Base-by-base conservation (phyloP, 2,329 filamentous ascomycete genomes). In the Albophoma yamanashiensis region DNA sequence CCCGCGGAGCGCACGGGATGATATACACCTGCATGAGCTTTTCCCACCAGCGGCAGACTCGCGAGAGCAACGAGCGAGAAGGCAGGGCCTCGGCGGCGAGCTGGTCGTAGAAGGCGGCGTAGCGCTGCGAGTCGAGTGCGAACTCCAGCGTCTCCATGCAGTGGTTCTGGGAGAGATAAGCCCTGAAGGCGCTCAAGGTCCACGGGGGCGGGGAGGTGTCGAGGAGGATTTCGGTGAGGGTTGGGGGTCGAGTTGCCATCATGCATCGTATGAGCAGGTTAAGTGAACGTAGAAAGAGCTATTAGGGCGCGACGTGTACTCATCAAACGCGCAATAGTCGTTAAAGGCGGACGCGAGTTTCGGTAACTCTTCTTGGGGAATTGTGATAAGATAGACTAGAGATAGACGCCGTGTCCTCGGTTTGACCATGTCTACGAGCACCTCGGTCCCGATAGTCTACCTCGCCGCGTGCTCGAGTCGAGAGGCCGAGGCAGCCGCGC, bases 91-190 rank as follows among this genome's bases (percentile, higher is more conserved):
- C 75, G 52, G 68, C 65, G 25, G 74, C 68, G 45, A 78, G 71
- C 61, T 82, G 76, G 31, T 73, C 69, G 66, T 83, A 78, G 60
- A 84, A 83, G 61, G 84, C 76, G 58, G 85, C 83, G 71, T 97
- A 99, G 62, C 91, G 84, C 61, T 92, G 89, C 27, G 93, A 89
- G 72, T 97, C 94, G 81, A 97, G 88, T 47, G 92, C 96, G 73
- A 99, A 97, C 71, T 97, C 94, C 45, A 99, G 80, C 1, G 92
- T 97, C 74, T 99, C 94, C 64, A 97, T 79, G 71, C 94, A 99
- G 75, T 97, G 93, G 69, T 97, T 97, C 70, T 96, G 92, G 1
- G 93, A 97, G 4, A 97, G 82, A 69, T 96, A 97, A 60, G 92
- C 92, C 85, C 94, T 97, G 74, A 97, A 97, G 40, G 93, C 93